These are phyloP conservation scores for Protea cynaroides DNA, from an alignment of 164 flowering plant genomes.

Conservation along the genomic window DNA sequence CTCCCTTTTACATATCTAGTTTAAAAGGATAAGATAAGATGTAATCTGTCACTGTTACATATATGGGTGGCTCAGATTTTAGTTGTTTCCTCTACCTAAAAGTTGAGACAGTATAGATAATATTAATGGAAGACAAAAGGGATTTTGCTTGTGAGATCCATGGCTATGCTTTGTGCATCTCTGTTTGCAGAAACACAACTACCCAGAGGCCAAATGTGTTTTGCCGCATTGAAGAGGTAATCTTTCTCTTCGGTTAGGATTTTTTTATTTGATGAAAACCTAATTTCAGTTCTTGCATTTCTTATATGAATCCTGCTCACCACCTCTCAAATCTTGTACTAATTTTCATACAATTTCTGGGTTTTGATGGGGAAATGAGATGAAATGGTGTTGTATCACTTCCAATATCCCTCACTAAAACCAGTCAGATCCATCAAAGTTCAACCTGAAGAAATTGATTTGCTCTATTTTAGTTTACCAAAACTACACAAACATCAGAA, in stretches of 20 bases:
- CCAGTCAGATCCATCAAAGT: background rate
- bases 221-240: background rate
- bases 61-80: no score
- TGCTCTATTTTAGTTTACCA: background rate
- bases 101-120: no score
- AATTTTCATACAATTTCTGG: background rate
- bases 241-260: background rate
- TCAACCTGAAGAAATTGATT: background rate
- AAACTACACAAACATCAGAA: background rate
- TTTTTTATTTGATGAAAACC: background rate
- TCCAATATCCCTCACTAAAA: slow-evolving; percentile 2
- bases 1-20: no score
- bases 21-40: no score
- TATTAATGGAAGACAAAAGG: no score
- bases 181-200: background rate
- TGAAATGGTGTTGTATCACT: slow-evolving; percentile 21
- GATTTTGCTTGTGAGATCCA: no score
- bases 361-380: slow-evolving; percentile 2
- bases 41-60: no score
- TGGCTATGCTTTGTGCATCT: no score
- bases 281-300: background rate
- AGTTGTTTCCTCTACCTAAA: no score
- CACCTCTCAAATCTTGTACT: background rate
- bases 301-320: background rate
- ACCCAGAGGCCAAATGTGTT: background rate